phyloP scores from a whole-genome alignment of 805 yeast species.

The Candida pini region DNA sequence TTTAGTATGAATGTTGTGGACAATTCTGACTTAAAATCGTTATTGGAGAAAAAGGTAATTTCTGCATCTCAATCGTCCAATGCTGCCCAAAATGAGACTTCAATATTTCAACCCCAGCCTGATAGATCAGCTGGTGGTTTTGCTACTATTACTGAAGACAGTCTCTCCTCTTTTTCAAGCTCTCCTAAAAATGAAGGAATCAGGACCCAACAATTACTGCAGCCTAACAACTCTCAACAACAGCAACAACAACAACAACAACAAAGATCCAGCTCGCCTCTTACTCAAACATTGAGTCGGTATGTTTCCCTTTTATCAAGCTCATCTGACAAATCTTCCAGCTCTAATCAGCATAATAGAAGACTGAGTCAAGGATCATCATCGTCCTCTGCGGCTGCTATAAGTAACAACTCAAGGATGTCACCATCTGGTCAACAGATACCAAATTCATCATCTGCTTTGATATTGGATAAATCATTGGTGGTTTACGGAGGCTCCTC shows the following conservation, averaged over 20 bases:
- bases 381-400: constrained; percentile 2
- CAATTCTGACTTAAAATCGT: constrained; percentile 4
- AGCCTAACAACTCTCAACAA: not conserved
- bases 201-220: not conserved
- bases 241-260: constrained; percentile 2
- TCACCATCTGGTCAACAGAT: constrained; percentile 8
- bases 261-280: constrained; percentile 2
- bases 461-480: constrained; percentile 17
- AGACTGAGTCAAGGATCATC: constrained; percentile 7
- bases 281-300: not conserved
- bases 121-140: no score
- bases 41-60: no score
- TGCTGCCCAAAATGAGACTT: no score
- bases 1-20: constrained; percentile 20
- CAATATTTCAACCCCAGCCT: no score
- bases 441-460: constrained; percentile 1
- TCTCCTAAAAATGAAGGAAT: no score
- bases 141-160: no score
- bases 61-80: no score
- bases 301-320: constrained; percentile 3
- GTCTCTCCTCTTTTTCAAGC: no score
- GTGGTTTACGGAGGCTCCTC: constrained; percentile 30
- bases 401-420: constrained; percentile 7
- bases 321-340: constrained; percentile 1
- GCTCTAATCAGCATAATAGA: not conserved